Evolutionary conservation across 2,329 filamentous ascomycete genomes (phyloP), one percentile per base, ranked within the genome.

Genomic region (Colletotrichum sidae): DNA sequence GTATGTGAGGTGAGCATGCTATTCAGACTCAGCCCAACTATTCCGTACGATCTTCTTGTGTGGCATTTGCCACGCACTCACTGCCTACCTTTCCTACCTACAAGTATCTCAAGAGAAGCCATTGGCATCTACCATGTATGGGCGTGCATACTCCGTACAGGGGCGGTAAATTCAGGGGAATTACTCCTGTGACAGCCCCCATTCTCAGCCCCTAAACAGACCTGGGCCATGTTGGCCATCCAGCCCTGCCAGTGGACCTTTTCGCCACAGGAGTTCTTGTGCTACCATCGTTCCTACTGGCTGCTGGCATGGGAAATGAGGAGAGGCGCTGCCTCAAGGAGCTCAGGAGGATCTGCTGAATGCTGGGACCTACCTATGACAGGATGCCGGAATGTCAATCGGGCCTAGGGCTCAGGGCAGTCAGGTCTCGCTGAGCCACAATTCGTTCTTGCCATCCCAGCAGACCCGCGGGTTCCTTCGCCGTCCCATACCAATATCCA

Each of bases 241-340:
- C 49, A 55, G 51, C 62, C 52, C 62, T 62, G 62, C n/a, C 52
- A 35, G 35, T 65, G 58, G 62, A 13, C 59, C 58, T 39, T 45
- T 56, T 65, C 57, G 58, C 62, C 62, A 56, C 57, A 37, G 38
- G 39, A 42, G 25, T 46, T 42, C 46, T 34, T 39, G 33, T 25
- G 39, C 25, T 33, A 25, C 25, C 25, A 25, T 2, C 25, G 3
- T 25, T 25, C 25, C 25, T 25, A 5, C 25, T 25, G 25, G 25
- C 25, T 25, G 25, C 25, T 25, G 25, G 25, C 25, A 5, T 5
- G 25, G 25, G 25, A 25, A 25, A 25, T 25, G 25, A 25, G 25
- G 25, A 25, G 17, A 37, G 12, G 35, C 25, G 39, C 13, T 44
- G 11, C 38, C 13, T 39, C 45, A 41, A 45, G 61, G 50, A 42